Evolutionary conservation across 495 filamentous ascomycete genomes (phyloP), one percentile per base, ranked within the genome.

Genomic region (Margaritispora aquatica): DNA sequence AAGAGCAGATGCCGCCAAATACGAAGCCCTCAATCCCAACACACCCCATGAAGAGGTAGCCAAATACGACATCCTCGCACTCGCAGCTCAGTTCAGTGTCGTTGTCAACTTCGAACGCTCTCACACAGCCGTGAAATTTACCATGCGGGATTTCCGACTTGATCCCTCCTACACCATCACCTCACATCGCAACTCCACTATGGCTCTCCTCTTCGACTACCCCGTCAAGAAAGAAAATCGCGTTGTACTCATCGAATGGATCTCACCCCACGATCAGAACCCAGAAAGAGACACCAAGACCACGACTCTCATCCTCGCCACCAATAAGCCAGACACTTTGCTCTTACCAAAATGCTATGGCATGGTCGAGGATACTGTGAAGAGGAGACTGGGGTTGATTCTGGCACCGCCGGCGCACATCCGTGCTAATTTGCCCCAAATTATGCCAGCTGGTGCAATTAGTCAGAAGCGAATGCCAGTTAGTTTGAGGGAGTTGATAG

Each of bases 181-280:
- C 15, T 64, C 64, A 17, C 50, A 56, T 4, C 49, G 22, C 3
- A 57, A 47, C 10, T 61, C 57, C 2, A 67, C 65, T 15, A 67
- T 67, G 65, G 65, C 65, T 1, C 27, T 67, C 13, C 52, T 67
- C 1, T 67, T 67, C 26, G 65, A 67, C 31, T 67, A 67, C 26
- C 65, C 65, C 5, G 58, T 62, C 0, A 51, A 51, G 47, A 64
- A 60, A 51, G 65, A 67, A 48, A 47, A 67, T 49, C 58, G 65
- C 24, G 65, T 67, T 15, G 65, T 67, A 3, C 47, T 67, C 13
- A 67, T 67, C 17, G 65, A 67, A 50, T 67, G 65, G 65, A 58
- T 59, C 19, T 36, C 59, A 20, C 48, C 55, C 26, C 15, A 41
- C 5, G 59, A 62, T 38, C 50, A 54, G 23, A 55, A 67, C 51